Base-by-base conservation (phyloP, 2,329 filamentous ascomycete species). In the Colletotrichum destructivum region DNA sequence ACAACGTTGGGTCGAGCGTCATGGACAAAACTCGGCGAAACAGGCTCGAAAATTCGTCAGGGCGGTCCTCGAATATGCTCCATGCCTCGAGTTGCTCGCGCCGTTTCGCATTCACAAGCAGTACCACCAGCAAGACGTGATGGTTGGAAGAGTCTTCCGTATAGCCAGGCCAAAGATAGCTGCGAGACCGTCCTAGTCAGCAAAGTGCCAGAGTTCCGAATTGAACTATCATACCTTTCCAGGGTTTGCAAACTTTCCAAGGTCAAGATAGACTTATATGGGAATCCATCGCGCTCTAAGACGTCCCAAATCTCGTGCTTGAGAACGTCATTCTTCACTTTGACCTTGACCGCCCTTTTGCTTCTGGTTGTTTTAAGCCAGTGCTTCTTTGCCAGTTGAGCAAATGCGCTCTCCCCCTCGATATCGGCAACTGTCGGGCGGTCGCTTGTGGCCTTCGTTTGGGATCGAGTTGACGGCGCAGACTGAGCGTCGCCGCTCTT, bases 161-260 rank as follows among this genome's bases (percentile, higher is more conserved):
- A 80, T 97, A 99, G 62, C 93, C 94, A 56, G 96, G 96, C 96
- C 96, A 99, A 38, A 99, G 88, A 79, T 97, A 98, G 79, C 94
- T 94, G 72, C 72, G 52, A 62, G 11, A 44, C 16, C 13, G 38
- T 38, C 3, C 49, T 23, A 42, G 74, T 82, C 69, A 82, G 79
- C 66, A 64, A 31, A 55, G n/a, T 42, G n/a, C 18, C 6, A 8
- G 16, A 21, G n/a, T 47, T 21, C 23, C 15, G 23, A 3, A 44
- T 26, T 38, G 9, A 35, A 12, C 9, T 16, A 47, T 74, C 83
- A 23, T 84, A 93, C 92, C 89, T 93, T 81, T 99, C 96, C 71
- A 99, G 84, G 52, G 95, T 91, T 84, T 98, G 96, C 76, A 98
- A 83, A 76, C 95, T 96, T 83, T 99, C 96, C 66, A 99, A 87